Evolutionary conservation across 768 basidiomycete species (phyloP), one percentile per base, ranked within the genome.

Genomic region (Cyathus striatus): DNA sequence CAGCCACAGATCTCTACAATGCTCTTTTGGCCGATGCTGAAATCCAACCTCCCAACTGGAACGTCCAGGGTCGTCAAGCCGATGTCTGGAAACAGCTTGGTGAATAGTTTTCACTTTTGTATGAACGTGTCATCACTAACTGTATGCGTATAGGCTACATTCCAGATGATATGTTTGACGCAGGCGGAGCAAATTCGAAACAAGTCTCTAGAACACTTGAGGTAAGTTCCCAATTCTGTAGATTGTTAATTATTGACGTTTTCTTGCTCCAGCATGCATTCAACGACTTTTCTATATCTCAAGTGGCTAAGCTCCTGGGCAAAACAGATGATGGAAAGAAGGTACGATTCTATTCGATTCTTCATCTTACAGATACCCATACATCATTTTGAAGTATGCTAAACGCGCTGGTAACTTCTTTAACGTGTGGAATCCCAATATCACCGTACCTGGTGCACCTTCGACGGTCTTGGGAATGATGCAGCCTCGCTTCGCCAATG

Each of bases 181-280:
- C 70, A 5, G 72, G 73, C 16, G 81, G 79, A 6, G 73, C 78
- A 0, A 78, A 76, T 46, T 76, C 77, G 0, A 79, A 78, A 54
- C 79, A 81, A 49, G 80, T 78, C 5, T 82, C 80, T 2, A 66
- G 81, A 6, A 75, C 80, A 3, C 54, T 81, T 6, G 81, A 83
- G 65, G 79, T 78, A 49, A 16, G 18, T 42, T 6, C 6, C 35
- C n/a, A 35, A 25, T 22, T 22, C 27, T 24, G 20, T 35, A 5
- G 16, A 44, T 14, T 25, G 10, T n/a, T 12, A 7, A 23, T 14
- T 17, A 23, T 36, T 18, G 12, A 38, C 47, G 26, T 22, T 49
- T 37, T 18, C 26, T 24, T 37, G 5, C 18, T 18, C 22, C 42
- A 83, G 81, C 70, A 83, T 49, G 69, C 81, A 1, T 83, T 83